These are phyloP conservation scores for Breynia disticha DNA, from an alignment of 441 rosid species.

Conservation along the genomic window DNA sequence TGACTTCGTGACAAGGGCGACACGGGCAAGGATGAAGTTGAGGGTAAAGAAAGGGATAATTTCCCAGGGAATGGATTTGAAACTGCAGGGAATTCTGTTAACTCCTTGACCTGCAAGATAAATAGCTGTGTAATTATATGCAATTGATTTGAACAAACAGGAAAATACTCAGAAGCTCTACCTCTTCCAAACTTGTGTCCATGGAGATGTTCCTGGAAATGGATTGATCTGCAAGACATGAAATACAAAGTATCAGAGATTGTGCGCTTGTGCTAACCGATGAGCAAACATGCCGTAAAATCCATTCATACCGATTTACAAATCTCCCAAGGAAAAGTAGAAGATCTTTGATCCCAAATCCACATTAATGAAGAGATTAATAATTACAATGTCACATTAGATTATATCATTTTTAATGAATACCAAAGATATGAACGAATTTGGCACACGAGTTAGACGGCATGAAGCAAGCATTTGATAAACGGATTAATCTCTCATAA, in stretches of 20 bases:
- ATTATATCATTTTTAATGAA: too few relatives aligned
- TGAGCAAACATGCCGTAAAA: too few relatives aligned
- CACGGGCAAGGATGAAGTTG: constrained; percentile 46
- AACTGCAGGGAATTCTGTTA: constrained; percentile 30
- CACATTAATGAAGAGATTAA: too few relatives aligned
- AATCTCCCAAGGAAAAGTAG: too few relatives aligned
- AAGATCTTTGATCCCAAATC: too few relatives aligned
- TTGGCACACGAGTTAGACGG: too few relatives aligned
- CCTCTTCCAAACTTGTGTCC: constrained; percentile 67
- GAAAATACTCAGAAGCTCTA: constrained; percentile 18
- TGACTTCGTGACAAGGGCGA: constrained; percentile 47
- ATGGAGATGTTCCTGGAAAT: constrained; percentile 48
- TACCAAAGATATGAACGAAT: too few relatives aligned
- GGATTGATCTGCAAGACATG: constrained; percentile 49
- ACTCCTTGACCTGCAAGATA: constrained; percentile 45
- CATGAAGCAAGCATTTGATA: too few relatives aligned
- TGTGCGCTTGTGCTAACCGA: too few relatives aligned
- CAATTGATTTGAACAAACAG: not conserved
- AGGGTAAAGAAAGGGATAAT: constrained; percentile 47
- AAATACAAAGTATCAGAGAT: constrained; percentile 12
- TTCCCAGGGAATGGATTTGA: constrained; percentile 45
- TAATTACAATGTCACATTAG: too few relatives aligned
- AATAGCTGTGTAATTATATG: not conserved
- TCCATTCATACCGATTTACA: too few relatives aligned
- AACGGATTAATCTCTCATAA: too few relatives aligned